Percentiles rank a stretch among this genome's conserved stretches.
Conservation (phyloP, 2,329 filamentous ascomycete species). For the Dichotomopilus funicola region DNA sequence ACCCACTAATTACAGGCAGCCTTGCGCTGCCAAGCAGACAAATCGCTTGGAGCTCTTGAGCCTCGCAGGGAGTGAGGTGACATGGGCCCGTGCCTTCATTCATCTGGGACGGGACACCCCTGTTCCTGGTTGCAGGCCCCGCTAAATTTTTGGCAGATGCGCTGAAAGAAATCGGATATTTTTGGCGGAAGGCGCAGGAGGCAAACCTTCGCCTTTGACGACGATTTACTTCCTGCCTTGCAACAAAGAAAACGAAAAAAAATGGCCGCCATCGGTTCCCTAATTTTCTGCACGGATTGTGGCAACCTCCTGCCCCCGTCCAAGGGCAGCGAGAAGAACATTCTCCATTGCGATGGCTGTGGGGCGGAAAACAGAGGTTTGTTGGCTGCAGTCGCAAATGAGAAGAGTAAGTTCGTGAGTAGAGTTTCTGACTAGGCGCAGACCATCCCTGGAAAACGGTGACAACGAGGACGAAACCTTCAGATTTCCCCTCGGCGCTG, state of each 20-base stretch:
- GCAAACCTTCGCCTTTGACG: no score
- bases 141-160: conserved; percentile 1
- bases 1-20: conserved; percentile 8
- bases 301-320: conserved; percentile 82
- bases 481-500: conserved; percentile 84
- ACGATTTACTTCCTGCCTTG: no score
- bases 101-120: neutral
- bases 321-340: conserved; percentile 66
- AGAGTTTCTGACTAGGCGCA: conserved; percentile 4
- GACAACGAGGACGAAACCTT: conserved; percentile 76
- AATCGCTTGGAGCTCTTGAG: conserved; percentile 5
- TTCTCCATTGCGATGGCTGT: conserved; percentile 79
- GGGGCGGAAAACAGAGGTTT: conserved; percentile 77
- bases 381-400: neutral
- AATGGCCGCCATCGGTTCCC: conserved; percentile 85
- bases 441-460: conserved; percentile 43
- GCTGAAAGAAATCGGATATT: neutral
- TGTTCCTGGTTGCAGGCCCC: conserved; percentile 3
- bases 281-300: conserved; percentile 90
- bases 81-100: conserved; percentile 6
- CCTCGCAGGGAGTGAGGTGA: neutral
- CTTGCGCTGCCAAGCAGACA: conserved; percentile 10
- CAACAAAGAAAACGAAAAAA: conserved; percentile 3
- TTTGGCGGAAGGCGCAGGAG: neutral
- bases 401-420: neutral